Base-by-base conservation (phyloP, 768 basidiomycete species). In the Crucibulum laeve region DNA sequence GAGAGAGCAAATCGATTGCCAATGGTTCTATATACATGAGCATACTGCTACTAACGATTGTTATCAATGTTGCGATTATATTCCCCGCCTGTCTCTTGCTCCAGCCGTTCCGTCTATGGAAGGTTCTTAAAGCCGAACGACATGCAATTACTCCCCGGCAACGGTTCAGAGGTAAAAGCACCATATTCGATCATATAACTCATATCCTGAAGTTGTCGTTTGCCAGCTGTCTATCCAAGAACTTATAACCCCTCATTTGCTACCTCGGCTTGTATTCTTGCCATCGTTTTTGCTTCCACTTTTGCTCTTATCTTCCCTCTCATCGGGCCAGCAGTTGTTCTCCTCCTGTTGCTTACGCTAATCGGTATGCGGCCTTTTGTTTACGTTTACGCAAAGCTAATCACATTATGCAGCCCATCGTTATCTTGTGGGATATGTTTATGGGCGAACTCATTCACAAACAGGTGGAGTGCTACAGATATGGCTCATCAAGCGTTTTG, bases 261-360 rank as follows among this genome's bases (percentile, higher is more conserved):
- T 17, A 75, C 78, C 25, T 77, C 77, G 38, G 77, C 80, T 32
- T 84, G 80, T 57, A 65, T 84, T 40, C 68, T 90, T 36, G 83
- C 77, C 26, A 68, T 89, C 47, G 68, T 85, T 24, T 84, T 88
- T 61, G 82, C 84, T 33, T 82, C 83, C 18, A 78, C 77, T 5
- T 87, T 91, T 65, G 67, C 80, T 21, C 62, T 89, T 36, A 77
- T 90, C 43, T 90, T 90, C 59, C 88, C 89, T 1, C 63, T 90
- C 42, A 77, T 91, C 44, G 80, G 76, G 1, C 84, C 87, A 37
- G 82, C 86, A 42, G 80, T 84, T 24, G 68, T 78, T 37, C 48
- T 89, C 26, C 61, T 90, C 40, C 60, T 91, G 1, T 68, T 84
- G 40, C 66, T 88, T 13, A 79, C 80, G 7, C 63, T 87, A 44